These are phyloP conservation scores for Colletotrichum sp. DNA, from an alignment of 2,329 filamentous ascomycete species.

Conservation along the genomic window DNA sequence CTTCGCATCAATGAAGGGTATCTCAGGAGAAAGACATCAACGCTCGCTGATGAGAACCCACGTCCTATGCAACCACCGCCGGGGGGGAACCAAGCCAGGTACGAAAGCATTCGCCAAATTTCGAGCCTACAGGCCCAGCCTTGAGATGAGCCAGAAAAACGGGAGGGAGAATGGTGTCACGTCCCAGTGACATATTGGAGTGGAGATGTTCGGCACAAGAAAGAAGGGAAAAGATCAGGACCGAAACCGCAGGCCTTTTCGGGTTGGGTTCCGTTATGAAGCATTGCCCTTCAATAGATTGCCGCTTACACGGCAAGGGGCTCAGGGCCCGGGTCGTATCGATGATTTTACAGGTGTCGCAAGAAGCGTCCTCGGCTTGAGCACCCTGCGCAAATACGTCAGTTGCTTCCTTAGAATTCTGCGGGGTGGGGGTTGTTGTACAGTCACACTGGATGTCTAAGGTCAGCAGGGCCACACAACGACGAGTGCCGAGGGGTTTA, in stretches of 20 bases:
- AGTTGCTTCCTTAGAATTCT: not conserved
- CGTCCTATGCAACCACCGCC: not conserved
- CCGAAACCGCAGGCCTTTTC: not conserved
- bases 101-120: not conserved
- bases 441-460: constrained; percentile 47
- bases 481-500: constrained; percentile 5
- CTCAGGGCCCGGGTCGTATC: not conserved
- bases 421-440: constrained; percentile 29
- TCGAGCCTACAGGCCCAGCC: not conserved
- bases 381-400: constrained; percentile 14
- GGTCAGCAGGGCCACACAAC: constrained; percentile 29
- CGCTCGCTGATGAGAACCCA: not conserved
- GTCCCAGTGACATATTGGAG: not conserved
- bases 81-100: not conserved
- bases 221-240: not conserved
- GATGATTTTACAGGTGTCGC: constrained; percentile 13
- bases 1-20: constrained; percentile 10
- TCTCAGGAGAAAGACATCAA: not conserved
- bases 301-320: not conserved
- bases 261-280: not conserved
- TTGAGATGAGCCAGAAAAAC: not conserved
- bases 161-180: not conserved
- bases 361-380: constrained; percentile 23
- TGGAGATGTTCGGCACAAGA: not conserved
- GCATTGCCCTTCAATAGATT: not conserved